Percentiles rank a stretch among this genome's conserved stretches.
Evolutionary conservation across 108 stramenopile species (phyloP).

Genomic region (Discostella pseudostelligera): DNA sequence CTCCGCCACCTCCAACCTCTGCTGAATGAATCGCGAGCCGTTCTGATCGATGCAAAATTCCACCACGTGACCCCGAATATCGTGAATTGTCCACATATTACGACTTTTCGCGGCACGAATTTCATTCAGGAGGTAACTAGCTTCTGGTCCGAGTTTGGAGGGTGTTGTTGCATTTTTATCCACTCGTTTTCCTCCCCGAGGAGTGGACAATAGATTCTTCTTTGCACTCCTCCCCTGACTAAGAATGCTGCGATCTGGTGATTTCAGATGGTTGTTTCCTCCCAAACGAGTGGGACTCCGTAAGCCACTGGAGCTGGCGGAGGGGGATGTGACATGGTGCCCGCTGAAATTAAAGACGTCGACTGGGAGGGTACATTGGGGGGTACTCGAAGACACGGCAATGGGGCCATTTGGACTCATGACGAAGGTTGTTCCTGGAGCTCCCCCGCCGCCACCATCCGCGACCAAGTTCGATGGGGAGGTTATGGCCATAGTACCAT

Average conservation of each 20-base stretch:
- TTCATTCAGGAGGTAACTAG: slow-evolving; percentile 57
- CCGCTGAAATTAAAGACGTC: slow-evolving; percentile 3
- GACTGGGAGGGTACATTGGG: slow-evolving; percentile 6
- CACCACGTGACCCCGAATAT: slow-evolving; percentile 77
- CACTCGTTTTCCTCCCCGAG: slow-evolving; percentile 17
- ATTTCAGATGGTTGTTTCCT: slow-evolving; percentile 10
- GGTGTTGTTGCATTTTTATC: slow-evolving; percentile 37
- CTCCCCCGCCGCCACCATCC: slow-evolving; percentile 5
- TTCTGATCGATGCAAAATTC: slow-evolving; percentile 98
- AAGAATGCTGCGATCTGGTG: slow-evolving; percentile 6
- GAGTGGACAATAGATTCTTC: slow-evolving; percentile 20
- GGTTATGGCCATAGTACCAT: slow-evolving; percentile 29
- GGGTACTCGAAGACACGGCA: slow-evolving; percentile 11
- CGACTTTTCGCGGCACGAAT: slow-evolving; percentile 75
- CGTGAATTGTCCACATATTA: slow-evolving; percentile 69
- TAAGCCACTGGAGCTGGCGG: slow-evolving; percentile 4
- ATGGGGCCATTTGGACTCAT: slow-evolving; percentile 31
- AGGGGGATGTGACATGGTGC: neutral
- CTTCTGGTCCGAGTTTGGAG: slow-evolving; percentile 51
- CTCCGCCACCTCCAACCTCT: slow-evolving; percentile 88
- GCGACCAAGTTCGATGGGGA: slow-evolving; percentile 16
- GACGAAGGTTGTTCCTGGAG: slow-evolving; percentile 17
- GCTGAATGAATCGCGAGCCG: slow-evolving; percentile 97
- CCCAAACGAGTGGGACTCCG: slow-evolving; percentile 19
- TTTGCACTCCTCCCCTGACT: slow-evolving; percentile 28